Conservation (phyloP, 495 filamentous ascomycete genomes). For the Aspergillus steynii region DNA sequence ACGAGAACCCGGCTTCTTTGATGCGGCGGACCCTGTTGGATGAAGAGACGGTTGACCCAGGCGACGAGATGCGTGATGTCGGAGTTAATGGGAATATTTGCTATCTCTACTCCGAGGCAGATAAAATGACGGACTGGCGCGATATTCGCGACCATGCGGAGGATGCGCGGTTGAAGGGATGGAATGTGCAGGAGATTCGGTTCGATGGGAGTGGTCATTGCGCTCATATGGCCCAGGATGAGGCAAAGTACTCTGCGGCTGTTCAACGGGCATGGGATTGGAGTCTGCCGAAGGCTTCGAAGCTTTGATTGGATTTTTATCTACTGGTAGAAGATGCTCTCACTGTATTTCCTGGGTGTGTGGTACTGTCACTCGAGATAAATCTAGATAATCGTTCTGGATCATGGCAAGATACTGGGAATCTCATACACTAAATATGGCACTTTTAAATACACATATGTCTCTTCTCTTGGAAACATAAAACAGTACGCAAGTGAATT, state of each 20-base stretch:
- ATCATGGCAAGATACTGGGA: too few relatives aligned
- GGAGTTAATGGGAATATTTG: not conserved
- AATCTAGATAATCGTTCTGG: too few relatives aligned
- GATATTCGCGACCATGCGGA: slow-evolving; percentile 6
- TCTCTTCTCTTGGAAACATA: too few relatives aligned
- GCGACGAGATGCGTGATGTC: not conserved
- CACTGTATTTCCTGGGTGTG: too few relatives aligned
- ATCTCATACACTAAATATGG: too few relatives aligned
- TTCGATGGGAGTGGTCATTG: slow-evolving; percentile 8
- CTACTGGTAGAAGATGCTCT: too few relatives aligned
- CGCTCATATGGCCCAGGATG: slow-evolving; percentile 3
- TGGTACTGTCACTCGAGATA: too few relatives aligned
- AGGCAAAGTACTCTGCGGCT: not conserved
- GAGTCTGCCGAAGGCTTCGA: not conserved
- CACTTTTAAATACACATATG: too few relatives aligned
- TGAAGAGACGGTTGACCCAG: slow-evolving; percentile 3
- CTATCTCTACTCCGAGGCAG: slow-evolving; percentile 7
- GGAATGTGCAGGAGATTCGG: slow-evolving; percentile 5
- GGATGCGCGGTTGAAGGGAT: slow-evolving; percentile 3
- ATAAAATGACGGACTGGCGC: slow-evolving; percentile 7
- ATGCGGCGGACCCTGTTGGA: slow-evolving; percentile 7
- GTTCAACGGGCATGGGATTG: slow-evolving; percentile 1
- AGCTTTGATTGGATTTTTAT: not conserved
- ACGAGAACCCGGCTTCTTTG: slow-evolving; percentile 8
- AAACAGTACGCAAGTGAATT: too few relatives aligned